Base-by-base conservation (phyloP, 768 basidiomycete genomes). In the Serendipita sp. region DNA sequence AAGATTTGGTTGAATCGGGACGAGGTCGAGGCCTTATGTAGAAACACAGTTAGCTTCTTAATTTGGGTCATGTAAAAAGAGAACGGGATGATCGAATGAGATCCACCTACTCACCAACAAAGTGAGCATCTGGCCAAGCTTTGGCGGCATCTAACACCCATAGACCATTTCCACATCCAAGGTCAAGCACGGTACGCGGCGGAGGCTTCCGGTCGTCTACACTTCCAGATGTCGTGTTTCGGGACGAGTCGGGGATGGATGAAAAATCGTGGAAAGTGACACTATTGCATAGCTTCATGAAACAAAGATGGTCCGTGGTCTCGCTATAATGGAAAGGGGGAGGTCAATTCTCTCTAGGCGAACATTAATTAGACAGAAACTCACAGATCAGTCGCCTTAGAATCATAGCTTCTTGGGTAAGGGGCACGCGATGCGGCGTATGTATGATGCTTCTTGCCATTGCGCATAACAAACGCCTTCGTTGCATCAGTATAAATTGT, bases 91-190 rank as follows among this genome's bases (percentile, higher is more conserved):
- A 40, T 13, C 1, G 13, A 13, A 50, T 48, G 23, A n/a, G 50
- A 62, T 15, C 2, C 11, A 2, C 27, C 23, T 6, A 69, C 80
- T 62, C 69, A 83, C 86, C 85, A 66, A 85, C 81, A 69, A 87
- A 86, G 44, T 82, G 77, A 64, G 79, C 77, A 3, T 81, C 73
- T 82, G 85, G 69, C 87, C 87, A 89, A 33, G 72, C 71, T 66
- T 76, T 75, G 10, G 86, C 85, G 67, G 81, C 81, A 40, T 84
- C 78, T 62, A 88, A 67, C 52, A 88, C 79, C 87, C 87, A 89
- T 15, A 81, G 79, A 15, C 87, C 87, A n/a, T 84, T 82, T 4
- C 85, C 87, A 69, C 86, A 88, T 8, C 86, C 87, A 48, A 89
- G 73, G 68, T 89, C 87, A 31, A 89, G 75, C 3, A 37, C 85